Evolutionary conservation across 208 protist genomes (phyloP), one percentile per base, ranked within the genome.

Genomic region (Trypanosoma mega): DNA sequence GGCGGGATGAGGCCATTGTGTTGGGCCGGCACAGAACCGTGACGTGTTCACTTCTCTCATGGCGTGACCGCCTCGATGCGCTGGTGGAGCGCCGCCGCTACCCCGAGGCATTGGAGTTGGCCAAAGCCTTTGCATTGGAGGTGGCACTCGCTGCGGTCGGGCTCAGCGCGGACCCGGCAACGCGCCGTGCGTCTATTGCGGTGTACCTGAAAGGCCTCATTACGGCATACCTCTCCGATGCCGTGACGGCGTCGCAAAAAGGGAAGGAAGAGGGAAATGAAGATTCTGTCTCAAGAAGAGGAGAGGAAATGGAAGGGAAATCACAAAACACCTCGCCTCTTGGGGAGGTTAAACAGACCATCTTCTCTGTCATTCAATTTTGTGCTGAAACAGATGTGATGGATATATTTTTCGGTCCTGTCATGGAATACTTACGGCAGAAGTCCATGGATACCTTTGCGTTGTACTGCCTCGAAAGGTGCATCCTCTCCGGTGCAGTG

Each of bases 71-170:
- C 1, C 60, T 94, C 3, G 73, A 87, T 37, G 68, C 60, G 20
- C 47, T 94, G 23, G 45, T 91, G 24, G 52, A 63, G 24, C 58
- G 65, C 2, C 50, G 66, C 26, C 44, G 76, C 27, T 91, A 72
- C 44, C 18, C 47, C 12, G 72, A 82, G 23, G 87, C 87, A 7
- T 53, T 94, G 33, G 74, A 87, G 26, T 75, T 89, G 26, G 68
- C 78, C 2, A 80, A 82, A 41, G 69, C 61, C 9, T 82, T 91
- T 61, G 68, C 75, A 0, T 63, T 82, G 12, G 83, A 90, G 30
- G 78, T 89, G 0, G 83, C 83, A 24, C 55, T 93, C 12, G 73
- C 77, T 8, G 71, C 67, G 20, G 81, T 85, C 5, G 83, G 87
- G 6, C 47, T 89, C 7, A 61, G 61, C 52, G 61, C 62, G 36